Conservation (phyloP, 2,329 filamentous ascomycete genomes). For the Talaromyces islandicus region DNA sequence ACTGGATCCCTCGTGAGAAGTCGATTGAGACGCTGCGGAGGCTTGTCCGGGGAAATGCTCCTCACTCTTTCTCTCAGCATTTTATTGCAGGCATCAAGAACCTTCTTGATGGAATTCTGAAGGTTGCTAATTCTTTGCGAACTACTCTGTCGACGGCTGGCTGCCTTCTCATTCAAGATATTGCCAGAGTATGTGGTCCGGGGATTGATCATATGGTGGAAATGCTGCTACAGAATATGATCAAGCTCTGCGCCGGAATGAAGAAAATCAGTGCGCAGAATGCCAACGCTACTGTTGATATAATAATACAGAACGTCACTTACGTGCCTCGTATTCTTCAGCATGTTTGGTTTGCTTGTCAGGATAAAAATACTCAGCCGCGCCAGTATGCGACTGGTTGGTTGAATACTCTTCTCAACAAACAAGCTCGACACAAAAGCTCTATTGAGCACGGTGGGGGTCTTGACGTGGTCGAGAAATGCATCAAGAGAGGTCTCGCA, state of each 20-base stretch:
- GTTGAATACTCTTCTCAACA: constrained; percentile 75
- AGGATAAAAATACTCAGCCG: constrained; percentile 91
- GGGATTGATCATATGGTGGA: constrained; percentile 85
- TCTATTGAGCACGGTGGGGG: constrained; percentile 81
- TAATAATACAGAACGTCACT: constrained; percentile 69
- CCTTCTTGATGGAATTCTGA: constrained; percentile 81
- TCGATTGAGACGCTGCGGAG: constrained; percentile 68
- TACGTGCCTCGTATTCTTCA: constrained; percentile 78
- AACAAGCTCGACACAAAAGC: constrained; percentile 68
- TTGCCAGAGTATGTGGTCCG: constrained; percentile 69
- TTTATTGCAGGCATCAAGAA: constrained; percentile 67
- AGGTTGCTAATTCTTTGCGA: constrained; percentile 72
- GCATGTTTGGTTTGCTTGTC: constrained; percentile 72
- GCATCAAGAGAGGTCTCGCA: constrained; percentile 77
- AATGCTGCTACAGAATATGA: constrained; percentile 77
- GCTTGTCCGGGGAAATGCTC: constrained; percentile 76
- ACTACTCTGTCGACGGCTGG: constrained; percentile 88
- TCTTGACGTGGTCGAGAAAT: constrained; percentile 77
- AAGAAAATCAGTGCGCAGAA: constrained; percentile 89
- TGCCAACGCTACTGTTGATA: constrained; percentile 74
- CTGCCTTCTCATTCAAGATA: constrained; percentile 76
- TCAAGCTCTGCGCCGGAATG: constrained; percentile 82
- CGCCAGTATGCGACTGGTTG: constrained; percentile 73
- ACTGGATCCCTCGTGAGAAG: constrained; percentile 85
- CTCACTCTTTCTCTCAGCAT: constrained; percentile 65